Percentiles rank a stretch among this genome's conserved stretches.
phyloP scores from a whole-genome alignment of 148 eudicot species.

The Chenopodium album region DNA sequence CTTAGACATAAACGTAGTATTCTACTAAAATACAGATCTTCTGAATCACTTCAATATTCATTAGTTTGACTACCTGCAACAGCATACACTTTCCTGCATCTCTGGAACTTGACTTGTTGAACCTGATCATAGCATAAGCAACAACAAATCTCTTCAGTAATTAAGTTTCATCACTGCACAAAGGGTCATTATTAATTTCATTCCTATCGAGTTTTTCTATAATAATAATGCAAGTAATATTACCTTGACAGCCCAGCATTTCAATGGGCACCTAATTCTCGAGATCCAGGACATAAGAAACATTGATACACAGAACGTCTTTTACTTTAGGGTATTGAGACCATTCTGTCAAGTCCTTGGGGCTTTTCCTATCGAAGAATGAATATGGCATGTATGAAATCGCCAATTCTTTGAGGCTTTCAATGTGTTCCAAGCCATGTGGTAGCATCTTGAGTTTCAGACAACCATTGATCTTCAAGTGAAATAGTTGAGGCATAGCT shows the following conservation, averaged over 20 bases:
- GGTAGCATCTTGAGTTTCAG: constrained; percentile 18
- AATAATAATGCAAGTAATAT: neutral
- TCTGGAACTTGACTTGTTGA: too few species aligned
- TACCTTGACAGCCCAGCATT: neutral
- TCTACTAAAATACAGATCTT: too few species aligned
- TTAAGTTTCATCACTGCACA: too few species aligned
- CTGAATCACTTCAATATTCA: too few species aligned
- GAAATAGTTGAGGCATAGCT: constrained; percentile 14
- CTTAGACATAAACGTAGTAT: too few species aligned
- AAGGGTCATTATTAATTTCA: neutral
- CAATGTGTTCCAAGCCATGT: constrained; percentile 3
- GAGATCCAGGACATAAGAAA: constrained; percentile 20
- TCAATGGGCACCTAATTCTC: neutral
- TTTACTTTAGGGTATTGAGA: neutral
- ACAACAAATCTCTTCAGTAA: too few species aligned
- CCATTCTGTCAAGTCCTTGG: constrained; percentile 5
- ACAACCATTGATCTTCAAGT: constrained; percentile 22
- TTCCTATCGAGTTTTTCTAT: neutral
- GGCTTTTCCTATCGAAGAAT: neutral
- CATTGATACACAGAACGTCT: constrained; percentile 3
- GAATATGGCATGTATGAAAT: constrained; percentile 22
- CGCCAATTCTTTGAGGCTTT: constrained; percentile 14
- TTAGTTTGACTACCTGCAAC: too few species aligned
- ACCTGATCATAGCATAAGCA: too few species aligned
- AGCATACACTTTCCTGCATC: too few species aligned